Conservation (phyloP, 768 basidiomycete species). For the Lactifluus hygrophoroides region DNA sequence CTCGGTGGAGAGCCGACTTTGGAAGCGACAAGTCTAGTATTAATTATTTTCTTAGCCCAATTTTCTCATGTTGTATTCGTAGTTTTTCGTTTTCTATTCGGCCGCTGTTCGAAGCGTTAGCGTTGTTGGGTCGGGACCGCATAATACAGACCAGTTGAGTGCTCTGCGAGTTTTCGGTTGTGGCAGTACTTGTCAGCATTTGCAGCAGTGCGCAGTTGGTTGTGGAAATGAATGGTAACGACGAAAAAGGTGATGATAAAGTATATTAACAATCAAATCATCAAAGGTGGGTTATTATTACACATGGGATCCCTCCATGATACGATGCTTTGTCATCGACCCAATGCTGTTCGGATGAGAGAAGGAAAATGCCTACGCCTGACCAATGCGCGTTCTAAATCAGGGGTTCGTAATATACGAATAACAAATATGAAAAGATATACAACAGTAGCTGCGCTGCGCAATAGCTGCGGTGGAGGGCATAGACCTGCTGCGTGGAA, state of each 20-base stretch:
- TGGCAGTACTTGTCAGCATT: neutral
- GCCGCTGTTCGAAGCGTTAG: neutral
- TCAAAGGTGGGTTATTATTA: too few species aligned
- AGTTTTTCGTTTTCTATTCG: neutral
- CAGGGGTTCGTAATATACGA: too few species aligned
- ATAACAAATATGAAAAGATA: too few species aligned
- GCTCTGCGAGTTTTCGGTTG: too few species aligned
- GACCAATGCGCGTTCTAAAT: neutral
- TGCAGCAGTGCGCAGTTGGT: neutral
- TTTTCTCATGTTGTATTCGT: slow-evolving; percentile 1
- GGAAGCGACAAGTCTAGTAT: neutral
- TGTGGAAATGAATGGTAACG: too few species aligned
- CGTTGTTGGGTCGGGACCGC: neutral
- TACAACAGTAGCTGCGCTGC: neutral
- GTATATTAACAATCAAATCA: neutral
- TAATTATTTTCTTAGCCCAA: neutral
- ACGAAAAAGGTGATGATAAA: too few species aligned
- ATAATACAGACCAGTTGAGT: neutral
- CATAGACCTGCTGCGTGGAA: neutral
- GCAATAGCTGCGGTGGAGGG: neutral
- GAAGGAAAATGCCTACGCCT: neutral
- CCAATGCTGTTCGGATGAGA: neutral
- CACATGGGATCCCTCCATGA: neutral
- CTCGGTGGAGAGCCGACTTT: slow-evolving; percentile 12
- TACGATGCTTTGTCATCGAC: slow-evolving; percentile 1